These are phyloP conservation scores for Talaromyces sp. DNA, from an alignment of 2,329 filamentous ascomycete species.

Conservation along the genomic window DNA sequence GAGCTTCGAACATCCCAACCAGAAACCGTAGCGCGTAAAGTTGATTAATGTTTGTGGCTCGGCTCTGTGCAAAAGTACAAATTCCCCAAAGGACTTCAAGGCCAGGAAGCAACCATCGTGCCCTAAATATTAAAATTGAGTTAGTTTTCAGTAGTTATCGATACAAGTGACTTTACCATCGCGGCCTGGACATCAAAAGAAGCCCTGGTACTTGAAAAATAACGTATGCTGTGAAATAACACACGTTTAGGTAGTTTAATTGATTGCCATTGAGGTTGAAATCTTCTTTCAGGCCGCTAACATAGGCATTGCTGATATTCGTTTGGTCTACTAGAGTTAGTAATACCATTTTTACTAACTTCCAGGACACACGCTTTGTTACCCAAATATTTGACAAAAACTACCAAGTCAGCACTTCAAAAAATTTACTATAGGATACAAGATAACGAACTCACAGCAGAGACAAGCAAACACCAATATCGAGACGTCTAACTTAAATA, in stretches of 20 bases:
- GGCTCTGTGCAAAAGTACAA: conserved; percentile 28
- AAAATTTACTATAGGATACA: conserved; percentile 18
- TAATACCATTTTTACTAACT: neutral
- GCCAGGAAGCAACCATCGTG: conserved; percentile 15
- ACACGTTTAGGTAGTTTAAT: conserved; percentile 27
- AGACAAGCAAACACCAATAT: conserved; percentile 26
- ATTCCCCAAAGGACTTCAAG: conserved; percentile 31
- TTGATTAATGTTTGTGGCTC: conserved; percentile 26
- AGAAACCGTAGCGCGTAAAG: conserved; percentile 30
- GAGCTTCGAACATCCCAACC: conserved; percentile 28
- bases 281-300: conserved; percentile 28
- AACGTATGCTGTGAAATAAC: conserved; percentile 21
- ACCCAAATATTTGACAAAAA: conserved; percentile 8
- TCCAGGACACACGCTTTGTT: conserved; percentile 15
- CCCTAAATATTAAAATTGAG: neutral
- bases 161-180: conserved; percentile 12
- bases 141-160: neutral
- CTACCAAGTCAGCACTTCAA: neutral
- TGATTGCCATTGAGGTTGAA: conserved; percentile 25
- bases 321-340: conserved; percentile 17
- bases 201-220: conserved; percentile 26
- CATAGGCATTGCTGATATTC: conserved; percentile 30
- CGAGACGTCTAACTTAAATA: conserved; percentile 27
- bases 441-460: conserved; percentile 20
- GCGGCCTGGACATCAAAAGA: conserved; percentile 24